Evolutionary conservation across 257 asterid genomes (phyloP), one percentile per base, ranked within the genome.

Genomic region (Penstemon newberryi): DNA sequence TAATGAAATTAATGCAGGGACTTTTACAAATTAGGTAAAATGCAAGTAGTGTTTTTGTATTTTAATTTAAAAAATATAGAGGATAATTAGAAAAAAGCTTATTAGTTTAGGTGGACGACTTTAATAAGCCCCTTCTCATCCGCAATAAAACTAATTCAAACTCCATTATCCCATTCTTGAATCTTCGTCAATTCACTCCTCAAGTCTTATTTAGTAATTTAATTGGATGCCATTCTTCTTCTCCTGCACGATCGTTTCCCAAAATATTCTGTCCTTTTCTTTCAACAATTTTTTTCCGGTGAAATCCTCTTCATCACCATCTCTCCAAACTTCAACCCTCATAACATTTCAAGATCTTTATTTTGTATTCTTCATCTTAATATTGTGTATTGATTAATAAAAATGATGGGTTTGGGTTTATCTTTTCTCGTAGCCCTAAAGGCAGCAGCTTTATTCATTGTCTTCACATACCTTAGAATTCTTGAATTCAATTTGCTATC

Each of bases 371-470:
- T 40, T 55, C 36, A 7, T 61, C 64, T 18, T 11, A 25, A 38
- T 25, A 8, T 67, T 49, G 45, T 37, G 47, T 18, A 63, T 50
- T 11, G 47, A 71, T 66, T 58, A 7, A 63, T 38, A 66, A 65
- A 59, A 47, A 42, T 18, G n/a, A 65, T 93, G 95, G 95, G 89
- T 55, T 79, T 87, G 70, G 96, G 96, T 63, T 77, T 88, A 66
- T 89, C 96, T 33, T 61, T 80, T 10, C 87, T 90, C 59, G 76
- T 93, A 79, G 88, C 86, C 65, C 39, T 90, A 75, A 90, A 93
- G 77, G 82, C 87, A 11, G 82, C 83, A 75, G 42, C 86, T 73
- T 66, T 79, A 37, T 86, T 88, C 83, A 7, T 74, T n/a, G 45
- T 83, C 70, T 87, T 90, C 58, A 72, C 81, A 57, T 72, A 72